These are phyloP conservation scores for Harrya chromipes DNA, from an alignment of 768 basidiomycete genomes.

Conservation along the genomic window DNA sequence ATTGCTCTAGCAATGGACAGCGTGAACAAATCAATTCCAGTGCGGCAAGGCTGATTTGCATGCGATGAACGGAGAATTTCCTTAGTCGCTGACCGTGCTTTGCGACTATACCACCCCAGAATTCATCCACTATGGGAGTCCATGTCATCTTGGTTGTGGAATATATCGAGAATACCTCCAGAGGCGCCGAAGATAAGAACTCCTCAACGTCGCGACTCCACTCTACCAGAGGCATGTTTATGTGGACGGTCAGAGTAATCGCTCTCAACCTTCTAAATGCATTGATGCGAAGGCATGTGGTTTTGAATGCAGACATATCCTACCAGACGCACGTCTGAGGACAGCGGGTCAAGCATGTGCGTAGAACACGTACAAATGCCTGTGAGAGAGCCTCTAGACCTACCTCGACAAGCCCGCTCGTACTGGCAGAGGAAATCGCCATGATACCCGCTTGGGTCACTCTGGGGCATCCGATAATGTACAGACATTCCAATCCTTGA, in stretches of 20 bases:
- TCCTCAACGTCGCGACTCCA: constrained; percentile 46
- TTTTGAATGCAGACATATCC: constrained; percentile 52
- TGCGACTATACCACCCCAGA: constrained; percentile 50
- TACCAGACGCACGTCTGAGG: constrained; percentile 24
- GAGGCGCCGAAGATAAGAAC: constrained; percentile 47
- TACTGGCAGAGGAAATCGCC: constrained; percentile 45
- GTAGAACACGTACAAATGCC: constrained; percentile 47
- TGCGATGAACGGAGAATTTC: constrained; percentile 62
- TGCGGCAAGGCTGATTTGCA: constrained; percentile 49
- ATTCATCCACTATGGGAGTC: constrained; percentile 39
- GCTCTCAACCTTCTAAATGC: constrained; percentile 47
- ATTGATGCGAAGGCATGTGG: constrained; percentile 32
- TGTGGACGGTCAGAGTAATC: constrained; percentile 54
- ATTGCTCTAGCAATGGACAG: constrained; percentile 54
- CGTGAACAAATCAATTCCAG: constrained; percentile 53
- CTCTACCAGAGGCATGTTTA: constrained; percentile 31
- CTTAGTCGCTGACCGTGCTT: constrained; percentile 50
- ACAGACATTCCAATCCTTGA: constrained; percentile 50
- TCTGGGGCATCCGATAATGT: constrained; percentile 65
- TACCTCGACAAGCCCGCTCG: constrained; percentile 47
- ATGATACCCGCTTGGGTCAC: constrained; percentile 62
- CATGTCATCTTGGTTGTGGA: constrained; percentile 42
- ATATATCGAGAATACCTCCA: constrained; percentile 64
- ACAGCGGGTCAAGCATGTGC: neutral
- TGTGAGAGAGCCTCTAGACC: constrained; percentile 62